Percentiles rank a stretch among this genome's conserved stretches.
These are phyloP conservation scores for Paspalum vaginatum DNA, from an alignment of 176 grass and related monocot genomes.

Conservation along the genomic window DNA sequence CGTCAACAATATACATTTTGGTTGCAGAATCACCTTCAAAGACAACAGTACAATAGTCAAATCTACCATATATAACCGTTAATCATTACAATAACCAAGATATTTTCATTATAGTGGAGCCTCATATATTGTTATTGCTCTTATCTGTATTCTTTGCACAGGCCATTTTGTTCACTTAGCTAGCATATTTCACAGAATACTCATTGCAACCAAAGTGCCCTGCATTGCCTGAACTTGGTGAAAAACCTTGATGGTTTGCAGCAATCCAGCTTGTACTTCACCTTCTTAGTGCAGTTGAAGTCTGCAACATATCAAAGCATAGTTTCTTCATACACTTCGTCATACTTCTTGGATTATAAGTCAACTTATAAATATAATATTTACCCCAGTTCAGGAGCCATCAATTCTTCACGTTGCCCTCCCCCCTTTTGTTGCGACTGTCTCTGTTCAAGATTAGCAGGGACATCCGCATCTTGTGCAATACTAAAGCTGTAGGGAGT, in stretches of 20 bases:
- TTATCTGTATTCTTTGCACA: constrained; percentile 8
- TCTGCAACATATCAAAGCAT: constrained; percentile 47
- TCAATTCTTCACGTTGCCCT: constrained; percentile 2
- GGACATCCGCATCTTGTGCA: constrained; percentile 40
- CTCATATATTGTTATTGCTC: background rate
- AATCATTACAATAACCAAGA: constrained; percentile 31
- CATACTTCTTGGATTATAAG: constrained; percentile 21
- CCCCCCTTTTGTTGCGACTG: constrained; percentile 35
- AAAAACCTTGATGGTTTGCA: background rate
- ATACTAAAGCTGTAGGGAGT: constrained; percentile 48
- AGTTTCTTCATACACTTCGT: background rate
- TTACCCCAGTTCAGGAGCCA: constrained; percentile 61
- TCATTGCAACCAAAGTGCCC: constrained; percentile 19
- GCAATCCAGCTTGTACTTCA: background rate
- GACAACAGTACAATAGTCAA: background rate
- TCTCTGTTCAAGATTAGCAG: constrained; percentile 37
- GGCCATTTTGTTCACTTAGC: constrained; percentile 4
- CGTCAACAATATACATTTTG: background rate
- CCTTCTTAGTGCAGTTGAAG: constrained; percentile 51
- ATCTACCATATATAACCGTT: background rate
- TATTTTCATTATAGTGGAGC: background rate
- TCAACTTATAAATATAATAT: constrained; percentile 23
- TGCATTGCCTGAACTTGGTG: background rate
- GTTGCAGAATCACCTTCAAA: background rate
- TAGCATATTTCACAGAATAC: background rate